A percentile compares a stretch with the other conserved stretches of the same genome.
phyloP scores from a whole-genome alignment of 805 yeast species.

The Candida namnaoensis region DNA sequence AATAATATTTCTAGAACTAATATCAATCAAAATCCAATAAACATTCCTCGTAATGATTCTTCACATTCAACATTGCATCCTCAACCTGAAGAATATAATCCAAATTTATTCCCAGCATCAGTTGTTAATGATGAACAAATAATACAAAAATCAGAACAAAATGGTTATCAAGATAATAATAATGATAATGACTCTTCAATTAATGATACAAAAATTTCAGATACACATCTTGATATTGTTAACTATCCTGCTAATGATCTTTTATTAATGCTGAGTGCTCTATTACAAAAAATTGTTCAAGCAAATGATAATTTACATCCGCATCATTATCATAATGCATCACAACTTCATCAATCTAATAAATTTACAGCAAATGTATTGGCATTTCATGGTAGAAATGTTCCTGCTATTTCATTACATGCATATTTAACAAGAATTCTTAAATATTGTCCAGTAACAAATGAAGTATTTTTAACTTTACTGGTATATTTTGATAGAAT shows the following conservation, averaged over 20 bases:
- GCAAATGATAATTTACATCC: constrained; percentile 83
- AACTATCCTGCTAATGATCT: constrained; percentile 77
- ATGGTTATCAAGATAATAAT: too few relatives aligned
- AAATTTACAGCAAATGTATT: constrained; percentile 60
- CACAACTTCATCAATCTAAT: constrained; percentile 19
- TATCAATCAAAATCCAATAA: neutral
- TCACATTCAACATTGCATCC: neutral
- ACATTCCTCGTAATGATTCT: neutral
- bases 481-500: constrained; percentile 92
- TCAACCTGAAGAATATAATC: constrained; percentile 2
- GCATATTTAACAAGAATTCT: constrained; percentile 85
- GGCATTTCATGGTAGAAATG: constrained; percentile 92
- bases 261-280: constrained; percentile 75
- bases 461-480: constrained; percentile 85
- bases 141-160: too few relatives aligned
- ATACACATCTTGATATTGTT: constrained; percentile 43
- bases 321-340: constrained; percentile 41
- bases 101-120: constrained; percentile 5
- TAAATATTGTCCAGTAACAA: constrained; percentile 97
- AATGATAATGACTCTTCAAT: neutral
- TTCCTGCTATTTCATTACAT: constrained; percentile 90
- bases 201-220: constrained; percentile 1
- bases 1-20: neutral
- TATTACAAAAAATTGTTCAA: constrained; percentile 79
- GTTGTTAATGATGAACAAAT: neutral